These are phyloP conservation scores for Aspergillus brasiliensis DNA, from an alignment of 2,329 filamentous ascomycete species.

Conservation along the genomic window DNA sequence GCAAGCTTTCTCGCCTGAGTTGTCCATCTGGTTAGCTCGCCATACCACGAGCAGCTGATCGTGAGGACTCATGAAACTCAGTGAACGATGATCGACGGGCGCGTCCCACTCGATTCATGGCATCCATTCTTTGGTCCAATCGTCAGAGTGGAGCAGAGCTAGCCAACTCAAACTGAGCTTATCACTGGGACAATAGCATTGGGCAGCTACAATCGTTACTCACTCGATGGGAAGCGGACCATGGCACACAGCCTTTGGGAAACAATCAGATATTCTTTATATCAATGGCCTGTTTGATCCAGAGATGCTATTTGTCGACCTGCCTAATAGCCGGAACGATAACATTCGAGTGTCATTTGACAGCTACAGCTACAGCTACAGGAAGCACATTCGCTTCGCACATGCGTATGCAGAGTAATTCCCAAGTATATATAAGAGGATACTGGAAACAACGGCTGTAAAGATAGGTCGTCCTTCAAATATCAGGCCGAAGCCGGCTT, in stretches of 20 bases:
- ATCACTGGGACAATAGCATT: not conserved
- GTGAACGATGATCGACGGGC: not conserved
- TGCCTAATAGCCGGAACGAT: no score
- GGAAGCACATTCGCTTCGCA: not conserved
- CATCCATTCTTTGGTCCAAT: not conserved
- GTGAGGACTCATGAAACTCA: not conserved
- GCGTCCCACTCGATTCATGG: not conserved
- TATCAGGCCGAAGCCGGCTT: not conserved
- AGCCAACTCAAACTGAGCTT: not conserved
- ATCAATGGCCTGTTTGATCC: no score
- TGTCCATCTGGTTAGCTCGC: no score
- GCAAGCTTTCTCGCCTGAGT: no score
- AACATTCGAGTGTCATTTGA: not conserved
- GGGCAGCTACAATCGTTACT: not conserved
- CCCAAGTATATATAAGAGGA: no score
- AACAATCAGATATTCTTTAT: no score
- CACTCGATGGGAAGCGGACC: not conserved
- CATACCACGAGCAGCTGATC: no score
- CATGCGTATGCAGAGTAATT: no score
- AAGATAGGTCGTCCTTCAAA: not conserved
- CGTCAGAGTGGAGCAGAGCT: not conserved
- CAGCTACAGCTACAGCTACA: not conserved
- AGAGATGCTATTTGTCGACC: not conserved
- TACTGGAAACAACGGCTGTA: no score
- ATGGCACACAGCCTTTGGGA: not conserved